These are phyloP conservation scores for Lentinula raphanica DNA, from an alignment of 768 basidiomycete genomes.

Conservation along the genomic window DNA sequence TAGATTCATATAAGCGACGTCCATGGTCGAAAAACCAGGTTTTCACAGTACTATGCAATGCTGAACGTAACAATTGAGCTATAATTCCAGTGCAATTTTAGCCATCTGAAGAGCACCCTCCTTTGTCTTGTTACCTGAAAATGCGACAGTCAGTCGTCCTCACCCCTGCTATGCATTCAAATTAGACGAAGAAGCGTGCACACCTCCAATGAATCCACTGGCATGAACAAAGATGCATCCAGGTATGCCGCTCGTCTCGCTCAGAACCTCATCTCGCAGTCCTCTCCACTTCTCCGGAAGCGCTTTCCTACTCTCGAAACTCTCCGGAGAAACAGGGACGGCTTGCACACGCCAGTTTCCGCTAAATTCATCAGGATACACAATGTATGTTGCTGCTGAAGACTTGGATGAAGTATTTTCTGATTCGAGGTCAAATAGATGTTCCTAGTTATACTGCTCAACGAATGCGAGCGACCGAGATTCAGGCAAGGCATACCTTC, in stretches of 20 bases:
- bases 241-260: slow-evolving; percentile 64
- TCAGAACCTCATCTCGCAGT: slow-evolving; percentile 77
- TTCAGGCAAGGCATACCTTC: slow-evolving; percentile 53
- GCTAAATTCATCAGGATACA: slow-evolving; percentile 81
- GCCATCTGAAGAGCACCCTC: slow-evolving; percentile 85
- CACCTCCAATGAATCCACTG: slow-evolving; percentile 94
- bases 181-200: slow-evolving; percentile 15
- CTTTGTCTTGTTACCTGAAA: slow-evolving; percentile 78
- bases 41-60: background rate
- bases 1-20: background rate
- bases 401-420: slow-evolving; percentile 38
- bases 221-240: slow-evolving; percentile 93
- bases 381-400: slow-evolving; percentile 68
- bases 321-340: slow-evolving; percentile 74
- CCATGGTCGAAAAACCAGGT: background rate
- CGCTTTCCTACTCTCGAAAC: slow-evolving; percentile 87
- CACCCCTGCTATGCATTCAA: too few species aligned
- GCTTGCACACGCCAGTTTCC: slow-evolving; percentile 91
- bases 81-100: slow-evolving; percentile 51
- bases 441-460: slow-evolving; percentile 49
- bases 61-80: background rate
- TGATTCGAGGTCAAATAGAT: slow-evolving; percentile 82
- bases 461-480: slow-evolving; percentile 9
- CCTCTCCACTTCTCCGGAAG: slow-evolving; percentile 94
- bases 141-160: background rate